phyloP scores from a whole-genome alignment of 495 filamentous ascomycete species.

The Acidiella bohemica region DNA sequence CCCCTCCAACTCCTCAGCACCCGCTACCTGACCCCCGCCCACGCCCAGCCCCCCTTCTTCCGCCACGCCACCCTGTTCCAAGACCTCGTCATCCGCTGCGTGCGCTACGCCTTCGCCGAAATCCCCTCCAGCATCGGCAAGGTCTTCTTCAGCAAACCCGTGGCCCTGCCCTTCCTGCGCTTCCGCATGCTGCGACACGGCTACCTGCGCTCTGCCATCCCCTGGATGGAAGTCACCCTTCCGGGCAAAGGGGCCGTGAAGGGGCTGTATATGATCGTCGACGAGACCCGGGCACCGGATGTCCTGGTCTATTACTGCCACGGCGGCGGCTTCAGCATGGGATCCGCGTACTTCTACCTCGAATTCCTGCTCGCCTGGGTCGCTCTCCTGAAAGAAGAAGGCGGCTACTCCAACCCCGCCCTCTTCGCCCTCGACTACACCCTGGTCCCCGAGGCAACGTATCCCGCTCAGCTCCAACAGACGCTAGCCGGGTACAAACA shows the following conservation, averaged over 20 bases:
- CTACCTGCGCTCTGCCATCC: conserved; percentile 41
- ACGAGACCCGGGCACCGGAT: conserved; percentile 44
- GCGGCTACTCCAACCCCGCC: conserved; percentile 56
- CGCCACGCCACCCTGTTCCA: conserved; percentile 53
- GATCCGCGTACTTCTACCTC: conserved; percentile 64
- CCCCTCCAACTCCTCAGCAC: conserved; percentile 45
- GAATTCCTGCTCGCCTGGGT: conserved; percentile 62
- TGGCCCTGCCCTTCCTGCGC: conserved; percentile 55
- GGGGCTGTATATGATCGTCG: conserved; percentile 48
- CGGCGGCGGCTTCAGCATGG: conserved; percentile 68
- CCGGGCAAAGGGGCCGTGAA: conserved; percentile 30
- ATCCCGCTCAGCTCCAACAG: conserved; percentile 56
- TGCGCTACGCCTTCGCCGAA: conserved; percentile 60
- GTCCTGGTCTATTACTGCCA: conserved; percentile 62
- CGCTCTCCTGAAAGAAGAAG: conserved; percentile 38
- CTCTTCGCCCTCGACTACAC: conserved; percentile 70
- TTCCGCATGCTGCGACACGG: conserved; percentile 65
- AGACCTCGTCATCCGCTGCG: conserved; percentile 57
- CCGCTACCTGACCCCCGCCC: conserved; percentile 37
- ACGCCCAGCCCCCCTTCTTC: conserved; percentile 45
- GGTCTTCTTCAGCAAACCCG: conserved; percentile 61
- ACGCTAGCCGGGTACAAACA: conserved; percentile 51
- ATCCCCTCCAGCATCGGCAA: conserved; percentile 51
- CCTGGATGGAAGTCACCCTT: conserved; percentile 45
- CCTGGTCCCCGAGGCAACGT: conserved; percentile 57